These are phyloP conservation scores for Curvularia lunata DNA, from an alignment of 2,329 filamentous ascomycete genomes.

Conservation along the genomic window DNA sequence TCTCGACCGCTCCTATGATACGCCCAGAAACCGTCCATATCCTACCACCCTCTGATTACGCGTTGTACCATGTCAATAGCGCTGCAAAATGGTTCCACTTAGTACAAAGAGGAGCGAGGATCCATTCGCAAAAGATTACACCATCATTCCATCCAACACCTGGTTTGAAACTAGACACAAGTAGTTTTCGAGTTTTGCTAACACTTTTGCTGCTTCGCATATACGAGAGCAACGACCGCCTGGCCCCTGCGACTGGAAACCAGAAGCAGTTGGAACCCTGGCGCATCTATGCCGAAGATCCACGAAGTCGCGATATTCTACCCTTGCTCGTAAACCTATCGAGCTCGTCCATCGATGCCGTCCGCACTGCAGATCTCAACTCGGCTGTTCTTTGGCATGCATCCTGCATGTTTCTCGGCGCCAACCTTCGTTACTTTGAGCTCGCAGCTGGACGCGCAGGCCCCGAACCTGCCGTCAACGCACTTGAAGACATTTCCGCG, in stretches of 20 bases:
- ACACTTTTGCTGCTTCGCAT: slow-evolving; percentile 43
- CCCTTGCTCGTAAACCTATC: slow-evolving; percentile 48
- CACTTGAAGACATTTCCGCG: slow-evolving; percentile 57
- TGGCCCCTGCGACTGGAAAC: slow-evolving; percentile 33
- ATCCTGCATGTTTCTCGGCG: slow-evolving; percentile 59
- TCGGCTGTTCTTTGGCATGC: slow-evolving; percentile 60
- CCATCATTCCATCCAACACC: slow-evolving; percentile 44
- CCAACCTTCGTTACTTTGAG: slow-evolving; percentile 61
- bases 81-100: slow-evolving; percentile 43
- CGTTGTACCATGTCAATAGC: slow-evolving; percentile 53
- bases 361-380: slow-evolving; percentile 57
- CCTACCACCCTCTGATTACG: slow-evolving; percentile 55
- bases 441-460: slow-evolving; percentile 59
- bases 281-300: slow-evolving; percentile 57
- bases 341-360: slow-evolving; percentile 51
- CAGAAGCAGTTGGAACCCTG: slow-evolving; percentile 45
- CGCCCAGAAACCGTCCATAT: slow-evolving; percentile 56
- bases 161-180: slow-evolving; percentile 40
- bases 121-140: slow-evolving; percentile 43
- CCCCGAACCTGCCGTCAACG: slow-evolving; percentile 54
- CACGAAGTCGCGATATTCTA: slow-evolving; percentile 51
- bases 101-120: slow-evolving; percentile 36
- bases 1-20: slow-evolving; percentile 56
- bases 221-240: slow-evolving; percentile 44
- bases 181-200: slow-evolving; percentile 40